Evolutionary conservation across 2,329 filamentous ascomycete genomes (phyloP).

Genomic region (Venturia pyrina): DNA sequence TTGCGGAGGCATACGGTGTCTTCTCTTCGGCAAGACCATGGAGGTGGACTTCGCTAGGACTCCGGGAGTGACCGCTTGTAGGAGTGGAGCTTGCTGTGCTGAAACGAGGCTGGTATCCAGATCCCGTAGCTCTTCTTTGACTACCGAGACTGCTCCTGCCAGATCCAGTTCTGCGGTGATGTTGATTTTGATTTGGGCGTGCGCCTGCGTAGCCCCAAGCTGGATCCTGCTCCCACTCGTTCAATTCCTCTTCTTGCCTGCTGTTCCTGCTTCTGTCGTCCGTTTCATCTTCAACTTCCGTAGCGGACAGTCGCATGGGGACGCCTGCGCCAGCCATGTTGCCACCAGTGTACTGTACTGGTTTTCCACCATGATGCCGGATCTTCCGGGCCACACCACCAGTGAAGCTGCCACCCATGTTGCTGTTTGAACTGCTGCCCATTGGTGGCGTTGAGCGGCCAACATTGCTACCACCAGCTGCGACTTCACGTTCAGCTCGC

Average conservation of each 20-base stretch:
- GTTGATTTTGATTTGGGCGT: conserved; percentile 17
- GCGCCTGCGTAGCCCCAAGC: conserved; percentile 13
- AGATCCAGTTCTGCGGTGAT: conserved; percentile 63
- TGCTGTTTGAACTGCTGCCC: conserved; percentile 37
- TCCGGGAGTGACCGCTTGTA: conserved; percentile 30
- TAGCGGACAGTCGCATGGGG: conserved; percentile 85
- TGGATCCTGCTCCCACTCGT: conserved; percentile 11
- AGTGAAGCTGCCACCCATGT: conserved; percentile 48
- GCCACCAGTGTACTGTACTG: conserved; percentile 68
- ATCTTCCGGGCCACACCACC: conserved; percentile 69
- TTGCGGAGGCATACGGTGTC: conserved; percentile 24
- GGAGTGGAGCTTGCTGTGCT: conserved; percentile 40
- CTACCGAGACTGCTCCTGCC: conserved; percentile 56
- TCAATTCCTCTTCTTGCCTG: conserved; percentile 42
- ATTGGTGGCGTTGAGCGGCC: conserved; percentile 28
- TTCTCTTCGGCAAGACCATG: conserved; percentile 32
- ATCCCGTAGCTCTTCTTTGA: conserved; percentile 27
- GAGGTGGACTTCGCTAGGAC: conserved; percentile 27
- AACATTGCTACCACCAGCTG: conserved; percentile 40
- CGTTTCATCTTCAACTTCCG: conserved; percentile 83
- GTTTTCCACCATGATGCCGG: conserved; percentile 68
- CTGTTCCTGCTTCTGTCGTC: conserved; percentile 46
- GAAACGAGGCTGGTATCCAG: conserved; percentile 30
- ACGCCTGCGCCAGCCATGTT: conserved; percentile 71
- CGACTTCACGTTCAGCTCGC: conserved; percentile 74